phyloP scores from a whole-genome alignment of 768 basidiomycete species.

The Rhizopogon salebrosus region DNA sequence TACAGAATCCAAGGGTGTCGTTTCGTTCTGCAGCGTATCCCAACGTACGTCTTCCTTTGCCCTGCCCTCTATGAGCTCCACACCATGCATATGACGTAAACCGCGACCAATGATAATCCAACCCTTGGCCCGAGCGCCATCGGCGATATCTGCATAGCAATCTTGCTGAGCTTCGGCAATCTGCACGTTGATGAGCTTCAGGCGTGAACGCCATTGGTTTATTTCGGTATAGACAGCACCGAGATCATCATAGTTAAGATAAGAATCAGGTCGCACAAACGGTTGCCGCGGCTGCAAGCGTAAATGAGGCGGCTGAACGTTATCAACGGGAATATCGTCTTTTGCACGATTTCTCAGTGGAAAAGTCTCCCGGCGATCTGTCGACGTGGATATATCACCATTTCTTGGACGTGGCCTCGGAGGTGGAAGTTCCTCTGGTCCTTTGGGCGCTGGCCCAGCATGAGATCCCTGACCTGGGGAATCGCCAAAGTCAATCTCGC shows the following conservation, averaged over 20 bases:
- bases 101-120: constrained; percentile 77
- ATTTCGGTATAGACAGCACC: constrained; percentile 66
- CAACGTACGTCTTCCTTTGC: constrained; percentile 82
- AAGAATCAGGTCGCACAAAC: constrained; percentile 72
- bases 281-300: constrained; percentile 65
- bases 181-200: constrained; percentile 70
- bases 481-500: constrained; percentile 21
- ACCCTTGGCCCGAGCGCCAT: constrained; percentile 64
- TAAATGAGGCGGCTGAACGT: constrained; percentile 55
- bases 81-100: constrained; percentile 53
- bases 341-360: constrained; percentile 42
- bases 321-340: constrained; percentile 28
- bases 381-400: constrained; percentile 11
- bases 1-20: constrained; percentile 37
- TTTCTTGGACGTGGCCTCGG: constrained; percentile 7
- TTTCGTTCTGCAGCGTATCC: constrained; percentile 66
- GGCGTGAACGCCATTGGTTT: constrained; percentile 58
- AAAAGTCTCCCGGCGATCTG: constrained; percentile 55
- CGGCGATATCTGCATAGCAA: constrained; percentile 68
- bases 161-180: constrained; percentile 65
- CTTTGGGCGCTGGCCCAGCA: constrained; percentile 20
- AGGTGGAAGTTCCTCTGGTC: not conserved
- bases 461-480: not conserved
- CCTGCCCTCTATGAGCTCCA: constrained; percentile 70
- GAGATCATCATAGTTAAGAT: constrained; percentile 60